Evolutionary conservation across 805 yeast genomes (phyloP), one percentile per base, ranked within the genome.

Genomic region (Hanseniaspora clermontiae): DNA sequence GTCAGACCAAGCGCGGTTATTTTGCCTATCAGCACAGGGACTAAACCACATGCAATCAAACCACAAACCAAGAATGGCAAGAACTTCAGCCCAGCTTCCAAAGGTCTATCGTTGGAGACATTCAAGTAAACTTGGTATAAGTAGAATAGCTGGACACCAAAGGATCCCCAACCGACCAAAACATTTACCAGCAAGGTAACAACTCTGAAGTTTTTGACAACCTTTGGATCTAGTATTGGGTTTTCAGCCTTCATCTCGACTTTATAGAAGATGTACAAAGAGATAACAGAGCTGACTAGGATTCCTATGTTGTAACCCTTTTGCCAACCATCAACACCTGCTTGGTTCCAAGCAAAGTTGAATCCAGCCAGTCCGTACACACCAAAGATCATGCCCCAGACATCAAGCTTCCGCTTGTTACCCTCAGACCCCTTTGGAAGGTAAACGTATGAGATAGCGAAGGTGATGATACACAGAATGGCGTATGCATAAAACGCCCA

Each of bases 311-410:
- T 76, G 60, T 84, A 84, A 0, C 82, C 75, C 1, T 63, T 64
- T 11, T 67, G 61, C 91, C 91, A 85, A 20, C 90, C 87, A 2
- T 71, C 82, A 5, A 77, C 74, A 0, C 91, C 87, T 2, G 84
- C 91, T 65, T 86, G 89, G 62, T 82, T 84, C 80, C 87, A 80
- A 1, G 79, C 79, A 64, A 84, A 80, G 61, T 82, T 84, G 65
- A 86, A 72, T 37, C 85, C 64, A 2, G 83, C 73, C 49, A 86
- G 66, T 0, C 87, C 87, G 6, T 69, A 57, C 31, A 51, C 55
- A 14, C 55, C 55, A 42, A 51, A 43, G 14, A 40, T 5, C 36
- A 51, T 51, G 3, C 55, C 55, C 40, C 27, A 42, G 69, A 75
- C 72, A 62, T 80, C 83, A 68, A 79, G 75, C 9, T 50, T 57